These are phyloP conservation scores for Marsdenia floribunda DNA, from an alignment of 257 asterid genomes.

Conservation along the genomic window DNA sequence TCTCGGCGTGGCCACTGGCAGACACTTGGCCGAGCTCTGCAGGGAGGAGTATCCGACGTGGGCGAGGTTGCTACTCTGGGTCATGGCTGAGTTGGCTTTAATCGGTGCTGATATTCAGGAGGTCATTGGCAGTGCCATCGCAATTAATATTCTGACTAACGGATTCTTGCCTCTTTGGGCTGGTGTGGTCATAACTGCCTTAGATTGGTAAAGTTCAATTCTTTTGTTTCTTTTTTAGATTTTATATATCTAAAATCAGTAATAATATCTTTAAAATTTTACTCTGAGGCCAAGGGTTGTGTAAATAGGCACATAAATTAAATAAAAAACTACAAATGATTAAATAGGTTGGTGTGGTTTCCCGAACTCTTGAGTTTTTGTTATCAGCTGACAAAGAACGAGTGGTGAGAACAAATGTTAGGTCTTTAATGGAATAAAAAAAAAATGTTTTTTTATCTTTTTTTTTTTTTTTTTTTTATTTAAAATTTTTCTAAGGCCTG, in stretches of 20 bases:
- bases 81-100: slow-evolving; percentile 39
- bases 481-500: too few relatives aligned
- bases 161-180: slow-evolving; percentile 40
- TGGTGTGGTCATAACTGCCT: slow-evolving; percentile 34
- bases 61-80: slow-evolving; percentile 33
- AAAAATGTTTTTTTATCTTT: neutral
- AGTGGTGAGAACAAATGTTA: neutral
- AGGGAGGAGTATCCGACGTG: slow-evolving; percentile 35
- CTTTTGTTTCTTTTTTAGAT: neutral
- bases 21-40: slow-evolving; percentile 39
- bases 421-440: slow-evolving; percentile 5
- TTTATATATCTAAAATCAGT: neutral
- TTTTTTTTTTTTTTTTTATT: too few relatives aligned
- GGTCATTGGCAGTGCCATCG: slow-evolving; percentile 40
- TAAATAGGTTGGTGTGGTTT: neutral
- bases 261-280: neutral
- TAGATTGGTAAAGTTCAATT: slow-evolving; percentile 29
- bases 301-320: neutral
- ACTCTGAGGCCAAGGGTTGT: neutral
- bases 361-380: neutral
- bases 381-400: too few relatives aligned
- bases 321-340: too few relatives aligned
- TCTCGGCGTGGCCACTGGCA: slow-evolving; percentile 40
- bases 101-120: slow-evolving; percentile 41
- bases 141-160: slow-evolving; percentile 31